A percentile compares a stretch with the other conserved stretches of the same genome.
phyloP scores from a whole-genome alignment of 495 filamentous ascomycete species.

The Penicillium ucsense region DNA sequence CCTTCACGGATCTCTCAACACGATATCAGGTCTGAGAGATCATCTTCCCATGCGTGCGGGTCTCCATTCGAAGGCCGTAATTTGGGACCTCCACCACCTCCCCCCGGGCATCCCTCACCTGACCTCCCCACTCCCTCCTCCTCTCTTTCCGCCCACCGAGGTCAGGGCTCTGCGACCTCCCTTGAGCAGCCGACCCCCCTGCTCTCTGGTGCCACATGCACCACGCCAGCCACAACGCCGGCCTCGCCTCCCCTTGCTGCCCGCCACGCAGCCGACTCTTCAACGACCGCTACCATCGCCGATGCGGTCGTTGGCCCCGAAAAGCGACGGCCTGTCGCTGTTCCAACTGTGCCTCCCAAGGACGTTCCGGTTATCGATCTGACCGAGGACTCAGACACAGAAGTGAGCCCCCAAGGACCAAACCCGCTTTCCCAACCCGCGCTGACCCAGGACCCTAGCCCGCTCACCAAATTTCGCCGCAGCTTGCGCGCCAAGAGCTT shows the following conservation, averaged over 20 bases:
- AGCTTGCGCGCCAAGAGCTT: not conserved
- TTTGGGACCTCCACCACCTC: not conserved
- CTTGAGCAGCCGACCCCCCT: not conserved
- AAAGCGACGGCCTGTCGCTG: not conserved
- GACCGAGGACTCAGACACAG: slow-evolving; percentile 1
- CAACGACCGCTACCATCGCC: not conserved
- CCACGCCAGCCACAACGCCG: not conserved
- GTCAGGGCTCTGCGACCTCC: not conserved
- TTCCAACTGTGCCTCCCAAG: not conserved
- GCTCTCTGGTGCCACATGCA: not conserved
- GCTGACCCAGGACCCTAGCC: not conserved
- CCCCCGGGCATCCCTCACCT: not conserved
- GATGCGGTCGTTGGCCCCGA: not conserved
- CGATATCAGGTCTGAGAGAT: too few species aligned
- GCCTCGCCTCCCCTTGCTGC: not conserved
- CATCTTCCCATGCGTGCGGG: too few species aligned
- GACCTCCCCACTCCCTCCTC: not conserved
- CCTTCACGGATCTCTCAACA: not conserved
- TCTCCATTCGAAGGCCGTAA: not conserved
- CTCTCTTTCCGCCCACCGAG: not conserved
- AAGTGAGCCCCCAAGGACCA: slow-evolving; percentile 5
- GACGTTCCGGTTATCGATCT: slow-evolving; percentile 4
- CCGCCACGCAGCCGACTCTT: not conserved
- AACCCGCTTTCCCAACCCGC: not conserved
- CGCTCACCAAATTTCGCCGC: not conserved